Conservation (phyloP, 306 rosid species). For the Clitoria ternatea region DNA sequence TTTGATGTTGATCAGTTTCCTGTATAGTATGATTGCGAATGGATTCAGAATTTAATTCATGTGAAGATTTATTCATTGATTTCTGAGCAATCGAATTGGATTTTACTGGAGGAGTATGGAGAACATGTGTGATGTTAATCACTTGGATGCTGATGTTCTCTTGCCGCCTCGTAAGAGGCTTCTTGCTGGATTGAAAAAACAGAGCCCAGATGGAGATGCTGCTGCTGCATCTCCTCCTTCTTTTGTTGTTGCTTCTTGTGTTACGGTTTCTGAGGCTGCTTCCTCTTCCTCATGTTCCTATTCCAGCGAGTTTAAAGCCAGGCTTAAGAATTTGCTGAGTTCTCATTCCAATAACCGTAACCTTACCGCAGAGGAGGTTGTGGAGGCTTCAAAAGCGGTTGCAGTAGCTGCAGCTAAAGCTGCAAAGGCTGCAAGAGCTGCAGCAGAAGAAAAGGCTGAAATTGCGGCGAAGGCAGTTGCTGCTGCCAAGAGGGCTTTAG, state of each 20-base stretch:
- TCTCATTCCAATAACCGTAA: slow-evolving; percentile 51
- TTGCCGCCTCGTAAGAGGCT: slow-evolving; percentile 91
- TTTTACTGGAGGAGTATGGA: slow-evolving; percentile 55
- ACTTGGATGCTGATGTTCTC: slow-evolving; percentile 76
- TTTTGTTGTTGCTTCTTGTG: slow-evolving; percentile 39
- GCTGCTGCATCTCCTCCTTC: slow-evolving; percentile 39
- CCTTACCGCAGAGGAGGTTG: slow-evolving; percentile 63
- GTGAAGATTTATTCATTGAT: slow-evolving; percentile 32
- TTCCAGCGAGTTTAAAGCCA: slow-evolving; percentile 49
- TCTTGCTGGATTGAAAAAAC: slow-evolving; percentile 83
- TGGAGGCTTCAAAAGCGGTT: slow-evolving; percentile 61
- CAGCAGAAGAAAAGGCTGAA: slow-evolving; percentile 74
- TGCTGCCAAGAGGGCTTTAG: slow-evolving; percentile 83
- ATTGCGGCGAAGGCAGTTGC: slow-evolving; percentile 78
- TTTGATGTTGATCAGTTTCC: slow-evolving; percentile 1
- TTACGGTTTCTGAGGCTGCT: slow-evolving; percentile 35
- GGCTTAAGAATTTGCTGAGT: slow-evolving; percentile 56
- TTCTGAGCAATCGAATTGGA: slow-evolving; percentile 26
- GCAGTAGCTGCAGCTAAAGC: slow-evolving; percentile 60
- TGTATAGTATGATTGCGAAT: slow-evolving; percentile 18
- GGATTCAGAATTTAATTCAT: slow-evolving; percentile 25
- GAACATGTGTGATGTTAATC: slow-evolving; percentile 67
- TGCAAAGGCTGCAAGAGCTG: slow-evolving; percentile 69
- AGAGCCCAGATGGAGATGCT: slow-evolving; percentile 51
- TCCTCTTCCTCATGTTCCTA: slow-evolving; percentile 39